phyloP scores from a whole-genome alignment of 176 grass and related monocot species.

The Zoysia pacifica region DNA sequence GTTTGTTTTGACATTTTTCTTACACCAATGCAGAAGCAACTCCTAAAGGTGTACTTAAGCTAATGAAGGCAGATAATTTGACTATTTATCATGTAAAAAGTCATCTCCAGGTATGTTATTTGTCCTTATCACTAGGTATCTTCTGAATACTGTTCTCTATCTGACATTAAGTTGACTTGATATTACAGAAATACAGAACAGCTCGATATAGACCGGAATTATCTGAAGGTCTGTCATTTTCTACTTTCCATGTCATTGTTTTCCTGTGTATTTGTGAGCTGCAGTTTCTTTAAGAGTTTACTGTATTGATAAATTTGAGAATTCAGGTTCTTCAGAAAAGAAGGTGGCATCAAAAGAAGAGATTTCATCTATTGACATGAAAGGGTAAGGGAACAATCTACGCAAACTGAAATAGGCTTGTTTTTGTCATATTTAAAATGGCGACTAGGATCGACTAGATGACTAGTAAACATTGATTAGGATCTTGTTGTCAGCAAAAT shows the following conservation, averaged over 20 bases:
- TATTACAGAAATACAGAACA: constrained; percentile 98
- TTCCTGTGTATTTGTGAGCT: constrained; percentile 11
- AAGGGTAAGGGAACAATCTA: constrained; percentile 53
- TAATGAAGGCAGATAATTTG: constrained; percentile 98
- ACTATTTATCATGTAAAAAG: constrained; percentile 99
- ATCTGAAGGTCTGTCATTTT: constrained; percentile 69
- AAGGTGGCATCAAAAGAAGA: constrained; percentile 60
- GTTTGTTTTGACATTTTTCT: constrained; percentile 30
- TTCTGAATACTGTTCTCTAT: constrained; percentile 14
- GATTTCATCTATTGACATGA: constrained; percentile 70
- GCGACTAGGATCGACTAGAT: no score
- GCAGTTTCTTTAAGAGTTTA: constrained; percentile 4
- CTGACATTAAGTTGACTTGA: constrained; percentile 27
- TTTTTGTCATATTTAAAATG: neutral
- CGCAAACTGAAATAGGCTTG: neutral
- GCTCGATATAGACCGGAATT: constrained; percentile 88
- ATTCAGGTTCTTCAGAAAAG: constrained; percentile 62
- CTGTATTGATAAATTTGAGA: constrained; percentile 30
- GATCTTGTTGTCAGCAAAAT: constrained; percentile 23
- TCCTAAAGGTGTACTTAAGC: constrained; percentile 93
- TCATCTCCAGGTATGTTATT: constrained; percentile 75
- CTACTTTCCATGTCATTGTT: neutral
- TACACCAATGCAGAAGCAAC: constrained; percentile 78
- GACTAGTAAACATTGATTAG: no score
- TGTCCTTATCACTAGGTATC: constrained; percentile 18